These are phyloP conservation scores for Gnetum montanum DNA, from an alignment of 75 land plant genomes.

Conservation along the genomic window DNA sequence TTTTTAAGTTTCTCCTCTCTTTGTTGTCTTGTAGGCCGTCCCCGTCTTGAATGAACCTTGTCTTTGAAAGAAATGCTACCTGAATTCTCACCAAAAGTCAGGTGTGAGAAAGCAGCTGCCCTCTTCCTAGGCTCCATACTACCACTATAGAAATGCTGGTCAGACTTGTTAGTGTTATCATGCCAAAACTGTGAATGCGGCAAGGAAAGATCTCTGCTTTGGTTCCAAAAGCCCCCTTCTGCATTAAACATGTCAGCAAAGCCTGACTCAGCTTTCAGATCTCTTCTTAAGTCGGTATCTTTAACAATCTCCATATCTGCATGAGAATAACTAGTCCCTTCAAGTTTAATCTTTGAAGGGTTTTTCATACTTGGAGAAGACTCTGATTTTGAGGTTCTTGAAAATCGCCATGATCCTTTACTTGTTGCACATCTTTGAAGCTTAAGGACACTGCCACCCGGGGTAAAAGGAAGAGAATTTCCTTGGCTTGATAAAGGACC, in stretches of 20 bases:
- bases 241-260: neutral
- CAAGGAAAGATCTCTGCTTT: neutral
- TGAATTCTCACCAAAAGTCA: conserved; percentile 19
- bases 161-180: conserved; percentile 19
- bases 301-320: neutral
- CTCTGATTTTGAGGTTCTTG: conserved; percentile 3
- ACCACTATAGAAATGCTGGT: conserved; percentile 14
- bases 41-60: conserved; percentile 16
- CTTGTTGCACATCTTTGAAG: conserved; percentile 3
- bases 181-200: conserved; percentile 20
- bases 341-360: conserved; percentile 2
- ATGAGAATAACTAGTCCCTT: neutral
- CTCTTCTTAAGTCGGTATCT: neutral
- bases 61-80: conserved; percentile 21
- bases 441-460: neutral
- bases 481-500: conserved; percentile 1
- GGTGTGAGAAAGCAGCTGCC: conserved; percentile 34
- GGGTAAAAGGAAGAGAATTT: neutral
- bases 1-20: conserved; percentile 23
- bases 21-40: conserved; percentile 26
- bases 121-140: conserved; percentile 37
- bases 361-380: neutral
- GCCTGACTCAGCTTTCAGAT: too few species aligned
- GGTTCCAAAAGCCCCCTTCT: neutral
- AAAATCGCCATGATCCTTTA: conserved; percentile 5